Evolutionary conservation across 1,284 basidiomycete species (phyloP).

Genomic region (Leccinum subrobustum): DNA sequence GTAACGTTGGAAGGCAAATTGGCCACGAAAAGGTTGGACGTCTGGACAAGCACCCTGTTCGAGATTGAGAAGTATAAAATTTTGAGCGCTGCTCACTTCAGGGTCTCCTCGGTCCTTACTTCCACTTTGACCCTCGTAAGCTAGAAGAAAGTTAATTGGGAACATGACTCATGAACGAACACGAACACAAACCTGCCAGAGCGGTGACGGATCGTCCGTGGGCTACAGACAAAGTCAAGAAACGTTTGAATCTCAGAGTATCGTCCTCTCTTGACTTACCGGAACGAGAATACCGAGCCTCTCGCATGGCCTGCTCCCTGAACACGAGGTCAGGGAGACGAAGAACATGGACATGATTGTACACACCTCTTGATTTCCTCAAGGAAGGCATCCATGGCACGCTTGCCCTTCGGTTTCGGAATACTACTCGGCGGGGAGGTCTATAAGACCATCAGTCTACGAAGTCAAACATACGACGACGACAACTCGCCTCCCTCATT

Average conservation of each 20-base stretch:
- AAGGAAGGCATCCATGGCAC: constrained; percentile 91
- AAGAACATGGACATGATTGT: background rate
- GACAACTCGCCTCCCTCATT: constrained; percentile 30
- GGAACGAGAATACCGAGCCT: constrained; percentile 75
- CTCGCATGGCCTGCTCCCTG: constrained; percentile 89
- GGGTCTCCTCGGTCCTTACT: constrained; percentile 87
- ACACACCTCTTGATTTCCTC: constrained; percentile 89
- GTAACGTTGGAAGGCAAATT: constrained; percentile 85
- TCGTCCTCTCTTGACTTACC: constrained; percentile 41
- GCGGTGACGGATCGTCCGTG: constrained; percentile 77
- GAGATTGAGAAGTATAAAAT: background rate
- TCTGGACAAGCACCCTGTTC: constrained; percentile 45
- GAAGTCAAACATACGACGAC: background rate
- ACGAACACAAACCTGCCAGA: constrained; percentile 63
- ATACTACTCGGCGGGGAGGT: constrained; percentile 50
- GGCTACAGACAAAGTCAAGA: constrained; percentile 28
- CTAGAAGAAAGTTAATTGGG: constrained; percentile 34
- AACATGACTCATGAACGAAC: background rate
- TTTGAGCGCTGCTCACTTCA: constrained; percentile 44
- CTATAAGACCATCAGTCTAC: constrained; percentile 29
- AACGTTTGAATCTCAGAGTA: background rate
- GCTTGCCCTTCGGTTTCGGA: constrained; percentile 81
- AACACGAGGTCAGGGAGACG: background rate
- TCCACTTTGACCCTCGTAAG: constrained; percentile 85
- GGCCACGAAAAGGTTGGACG: constrained; percentile 92